Evolutionary conservation across 108 stramenopile species (phyloP), one percentile per base, ranked within the genome.

Genomic region (Skeletonema marinoi): DNA sequence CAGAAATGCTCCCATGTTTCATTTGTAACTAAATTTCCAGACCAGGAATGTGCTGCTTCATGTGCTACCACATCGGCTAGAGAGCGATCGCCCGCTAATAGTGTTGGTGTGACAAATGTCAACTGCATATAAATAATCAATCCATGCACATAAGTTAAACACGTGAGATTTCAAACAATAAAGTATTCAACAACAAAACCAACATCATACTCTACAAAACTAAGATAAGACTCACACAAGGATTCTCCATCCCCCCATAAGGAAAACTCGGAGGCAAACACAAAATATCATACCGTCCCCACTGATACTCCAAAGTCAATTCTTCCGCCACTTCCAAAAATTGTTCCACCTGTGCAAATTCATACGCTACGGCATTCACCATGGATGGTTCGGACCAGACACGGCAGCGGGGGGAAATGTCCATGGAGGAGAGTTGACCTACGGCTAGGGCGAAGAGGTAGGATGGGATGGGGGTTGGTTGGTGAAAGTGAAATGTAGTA

Each of bases 11-110:
- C 84, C 89, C 97, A 98, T 17, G 94, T 97, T 51, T 87, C 78
- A 84, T 97, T 98, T 41, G 97, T 99, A 60, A 98, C 95, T 7
- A 98, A 72, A 81, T 99, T 99, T 8, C 99, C 99, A 0, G 96
- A 96, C 98, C 98, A 98, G 38, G 79, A 81, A 76, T 94, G 96
- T 17, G 89, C 86, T 36, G 94, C 92, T 68, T 97, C 96, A 80
- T 97, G 96, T 0, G 99, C 99, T 12, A 99, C 94, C 11, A 98
- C 98, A 71, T 96, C 97, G 2, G 97, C 98, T n/a, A 99, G 80
- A 32, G 90, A 91, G 6, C 88, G 75, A 83, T 98, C 97, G 1
- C 98, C 97, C 17, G 97, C 98, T 44, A 99, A 80, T 13, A 98
- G 81, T 4, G 99, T 99, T 1, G 98, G 98, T 13, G 98, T 99